Evolutionary conservation across 805 yeast genomes (phyloP), one percentile per base, ranked within the genome.

Genomic region (Hanseniaspora mollemarum): DNA sequence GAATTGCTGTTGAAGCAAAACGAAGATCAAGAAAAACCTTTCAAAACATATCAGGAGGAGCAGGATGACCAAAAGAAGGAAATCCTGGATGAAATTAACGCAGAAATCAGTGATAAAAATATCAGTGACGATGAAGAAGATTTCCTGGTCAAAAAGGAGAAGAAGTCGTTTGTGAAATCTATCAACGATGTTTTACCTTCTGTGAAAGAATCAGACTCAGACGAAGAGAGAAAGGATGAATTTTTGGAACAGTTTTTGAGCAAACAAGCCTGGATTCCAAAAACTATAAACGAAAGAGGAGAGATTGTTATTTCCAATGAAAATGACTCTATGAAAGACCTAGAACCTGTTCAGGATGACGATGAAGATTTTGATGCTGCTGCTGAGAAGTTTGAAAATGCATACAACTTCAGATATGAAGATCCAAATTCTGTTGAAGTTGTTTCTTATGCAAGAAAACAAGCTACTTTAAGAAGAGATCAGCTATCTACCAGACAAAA

Each of bases 341-440:
- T 37, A n/a, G 21, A 19, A 13, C 33, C 37, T 9, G 64, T 72
- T 56, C 85, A 77, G 52, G 73, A 69, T 48, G 87, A 80, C 53
- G 94, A 87, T 58, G 90, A 82, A 43, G 92, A 84, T 51, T 88
- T 88, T 60, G 96, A 90, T 44, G 84, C 86, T 39, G 92, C 94
- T 2, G 96, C 83, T 5, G 98, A 92, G 59, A 71, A 78, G 60
- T 87, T 86, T 59, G 98, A 92, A 66, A 78, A 79, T 55, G 96
- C 95, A 0, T 90, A 88, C 68, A 92, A 92, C 61, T 90, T 90
- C 73, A 76, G 98, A 63, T 92, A 76, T 63, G 98, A 92, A 67
- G 96, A 88, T 60, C 87, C 95, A 15, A 78, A 80, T 56, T 76
- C 95, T 6, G 86, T 90, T 0, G 96, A 90, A 60, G 85, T 92